Percentiles rank a stretch among this genome's conserved stretches.
These are phyloP conservation scores for Ophiosphaerella herpotricha DNA, from an alignment of 2,329 filamentous ascomycete species.

Conservation along the genomic window DNA sequence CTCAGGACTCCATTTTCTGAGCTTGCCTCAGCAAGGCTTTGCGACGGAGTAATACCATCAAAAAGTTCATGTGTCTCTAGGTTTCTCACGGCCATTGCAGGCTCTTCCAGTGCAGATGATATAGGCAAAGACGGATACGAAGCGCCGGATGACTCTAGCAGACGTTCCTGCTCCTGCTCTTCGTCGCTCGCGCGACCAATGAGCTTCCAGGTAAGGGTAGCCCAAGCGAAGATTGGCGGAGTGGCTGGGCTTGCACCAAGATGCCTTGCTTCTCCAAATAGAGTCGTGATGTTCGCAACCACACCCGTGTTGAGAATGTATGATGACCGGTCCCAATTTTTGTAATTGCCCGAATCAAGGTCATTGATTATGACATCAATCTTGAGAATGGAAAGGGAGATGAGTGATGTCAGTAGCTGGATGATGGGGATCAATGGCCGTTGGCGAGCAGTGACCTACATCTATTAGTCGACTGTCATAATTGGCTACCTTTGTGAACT, in stretches of 20 bases:
- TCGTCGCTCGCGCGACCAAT: constrained; percentile 22
- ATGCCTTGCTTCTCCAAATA: constrained; percentile 64
- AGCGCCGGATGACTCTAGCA: constrained; percentile 26
- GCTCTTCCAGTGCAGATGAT: constrained; percentile 33
- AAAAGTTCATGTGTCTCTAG: constrained; percentile 33
- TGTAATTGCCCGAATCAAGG: constrained; percentile 31
- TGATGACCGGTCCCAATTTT: constrained; percentile 47
- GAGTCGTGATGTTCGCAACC: constrained; percentile 72
- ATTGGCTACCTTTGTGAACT: constrained; percentile 23
- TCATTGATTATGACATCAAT: constrained; percentile 64
- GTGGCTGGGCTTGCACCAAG: constrained; percentile 65
- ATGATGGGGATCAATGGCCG: constrained; percentile 62
- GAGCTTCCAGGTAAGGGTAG: constrained; percentile 59
- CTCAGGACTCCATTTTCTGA: constrained; percentile 28
- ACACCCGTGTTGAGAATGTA: constrained; percentile 74
- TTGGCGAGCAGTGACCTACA: constrained; percentile 33
- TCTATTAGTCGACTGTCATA: neutral
- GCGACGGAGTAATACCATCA: constrained; percentile 28
- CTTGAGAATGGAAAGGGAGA: constrained; percentile 75
- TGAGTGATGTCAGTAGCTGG: constrained; percentile 70
- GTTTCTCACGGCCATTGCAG: constrained; percentile 25
- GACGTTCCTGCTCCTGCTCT: constrained; percentile 35
- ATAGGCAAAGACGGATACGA: constrained; percentile 15
- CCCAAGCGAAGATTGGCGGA: constrained; percentile 81
- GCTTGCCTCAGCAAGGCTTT: constrained; percentile 33